A percentile compares a stretch with the other conserved stretches of the same genome.
Evolutionary conservation across 306 rosid species (phyloP).

Genomic region (Quercus berberidifolia): DNA sequence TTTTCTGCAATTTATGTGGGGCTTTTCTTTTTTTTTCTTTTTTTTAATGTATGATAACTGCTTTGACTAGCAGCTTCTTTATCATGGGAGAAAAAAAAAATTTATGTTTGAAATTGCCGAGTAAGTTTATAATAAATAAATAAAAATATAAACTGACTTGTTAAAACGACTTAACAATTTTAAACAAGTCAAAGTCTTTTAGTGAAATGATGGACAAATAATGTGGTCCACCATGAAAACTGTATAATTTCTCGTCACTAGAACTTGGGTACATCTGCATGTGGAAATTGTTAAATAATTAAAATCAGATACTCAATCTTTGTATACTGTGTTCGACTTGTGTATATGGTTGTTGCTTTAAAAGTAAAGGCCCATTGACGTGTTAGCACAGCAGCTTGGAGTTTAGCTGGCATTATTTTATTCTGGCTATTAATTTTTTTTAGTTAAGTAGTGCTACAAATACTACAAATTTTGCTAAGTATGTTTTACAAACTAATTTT

Average conservation of each 20-base stretch:
- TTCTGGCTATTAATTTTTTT: not conserved
- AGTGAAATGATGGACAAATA: rapidly evolving
- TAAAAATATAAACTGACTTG: too few relatives aligned
- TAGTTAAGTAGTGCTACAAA: too few relatives aligned
- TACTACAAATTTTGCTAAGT: too few relatives aligned
- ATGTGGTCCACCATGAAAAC: rapidly evolving
- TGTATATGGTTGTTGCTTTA: not conserved
- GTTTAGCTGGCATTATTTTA: not conserved
- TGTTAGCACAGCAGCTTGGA: not conserved
- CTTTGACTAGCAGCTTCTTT: not conserved
- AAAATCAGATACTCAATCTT: not conserved
- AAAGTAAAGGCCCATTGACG: not conserved
- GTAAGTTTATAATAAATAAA: too few relatives aligned
- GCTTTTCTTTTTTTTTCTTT: not conserved
- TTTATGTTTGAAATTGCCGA: too few relatives aligned
- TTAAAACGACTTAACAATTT: too few relatives aligned
- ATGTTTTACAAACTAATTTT: too few relatives aligned
- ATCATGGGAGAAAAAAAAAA: too few relatives aligned
- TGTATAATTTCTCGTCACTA: too few relatives aligned
- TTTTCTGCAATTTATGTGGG: not conserved
- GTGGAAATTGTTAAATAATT: not conserved
- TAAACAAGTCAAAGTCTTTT: too few relatives aligned
- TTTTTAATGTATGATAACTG: not conserved
- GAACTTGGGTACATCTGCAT: not conserved
- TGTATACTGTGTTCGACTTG: not conserved